A percentile compares a stretch with the other conserved stretches of the same genome.
These are phyloP conservation scores for Rhodomyrtus psidioides DNA, from an alignment of 441 rosid genomes.

Conservation along the genomic window DNA sequence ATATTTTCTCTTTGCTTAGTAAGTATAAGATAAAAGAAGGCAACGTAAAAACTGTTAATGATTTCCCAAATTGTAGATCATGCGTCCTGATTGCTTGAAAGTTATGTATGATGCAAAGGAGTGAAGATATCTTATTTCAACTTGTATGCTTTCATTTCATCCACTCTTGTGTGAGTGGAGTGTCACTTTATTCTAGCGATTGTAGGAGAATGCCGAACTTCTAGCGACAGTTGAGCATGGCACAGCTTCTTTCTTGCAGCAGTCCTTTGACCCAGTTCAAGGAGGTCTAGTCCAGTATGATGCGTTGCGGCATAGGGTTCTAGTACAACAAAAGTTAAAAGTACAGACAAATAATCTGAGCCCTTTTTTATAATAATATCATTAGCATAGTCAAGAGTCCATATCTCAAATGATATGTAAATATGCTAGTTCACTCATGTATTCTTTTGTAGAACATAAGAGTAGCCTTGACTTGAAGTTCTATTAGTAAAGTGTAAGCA, in stretches of 20 bases:
- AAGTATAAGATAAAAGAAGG: not conserved
- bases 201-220: not conserved
- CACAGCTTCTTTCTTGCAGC: not conserved
- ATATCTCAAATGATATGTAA: not conserved
- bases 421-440: not conserved
- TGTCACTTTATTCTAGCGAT: not conserved
- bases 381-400: not conserved
- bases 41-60: not conserved
- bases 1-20: not conserved
- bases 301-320: not conserved
- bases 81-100: not conserved
- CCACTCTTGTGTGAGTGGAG: not conserved
- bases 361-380: not conserved
- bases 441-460: not conserved
- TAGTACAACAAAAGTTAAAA: not conserved
- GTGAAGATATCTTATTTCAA: not conserved
- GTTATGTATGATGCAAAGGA: not conserved
- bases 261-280: not conserved
- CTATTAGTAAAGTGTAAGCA: not conserved
- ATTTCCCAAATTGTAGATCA: not conserved
- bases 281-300: not conserved
- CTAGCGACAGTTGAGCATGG: not conserved
- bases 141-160: not conserved
- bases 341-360: not conserved
- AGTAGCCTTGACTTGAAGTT: not conserved